Percentiles rank a stretch among this genome's conserved stretches.
Conservation (phyloP, 805 yeast genomes). For the Saccharomycopsis sp. region DNA sequence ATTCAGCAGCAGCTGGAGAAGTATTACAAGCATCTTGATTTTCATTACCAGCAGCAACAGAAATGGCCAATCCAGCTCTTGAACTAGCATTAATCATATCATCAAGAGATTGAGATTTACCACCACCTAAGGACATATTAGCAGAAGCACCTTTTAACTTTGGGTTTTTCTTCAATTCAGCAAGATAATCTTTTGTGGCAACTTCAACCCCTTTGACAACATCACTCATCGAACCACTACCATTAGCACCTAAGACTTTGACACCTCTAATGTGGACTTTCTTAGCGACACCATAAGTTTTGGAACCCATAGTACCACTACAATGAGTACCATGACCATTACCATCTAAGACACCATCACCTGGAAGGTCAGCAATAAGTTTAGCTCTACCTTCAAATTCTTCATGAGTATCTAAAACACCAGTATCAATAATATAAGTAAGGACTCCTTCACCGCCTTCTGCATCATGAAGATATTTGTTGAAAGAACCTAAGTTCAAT, state of each 20-base stretch:
- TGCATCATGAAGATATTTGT: slow-evolving; percentile 48
- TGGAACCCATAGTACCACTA: slow-evolving; percentile 55
- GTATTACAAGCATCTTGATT: slow-evolving; percentile 86
- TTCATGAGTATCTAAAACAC: slow-evolving; percentile 40
- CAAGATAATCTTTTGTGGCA: slow-evolving; percentile 40
- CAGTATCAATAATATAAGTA: slow-evolving; percentile 47
- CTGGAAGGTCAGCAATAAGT: slow-evolving; percentile 52
- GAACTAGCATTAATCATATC: slow-evolving; percentile 86
- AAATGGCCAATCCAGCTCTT: slow-evolving; percentile 78
- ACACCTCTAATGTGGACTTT: slow-evolving; percentile 48
- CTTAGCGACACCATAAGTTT: slow-evolving; percentile 51
- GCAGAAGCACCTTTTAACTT: slow-evolving; percentile 75
- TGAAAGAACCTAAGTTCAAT: slow-evolving; percentile 47
- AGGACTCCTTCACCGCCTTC: slow-evolving; percentile 54
- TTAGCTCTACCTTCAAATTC: slow-evolving; percentile 52
- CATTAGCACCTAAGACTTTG: slow-evolving; percentile 49
- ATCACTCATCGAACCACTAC: slow-evolving; percentile 50
- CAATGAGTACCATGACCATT: slow-evolving; percentile 62
- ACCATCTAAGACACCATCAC: slow-evolving; percentile 38
- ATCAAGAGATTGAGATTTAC: slow-evolving; percentile 79
- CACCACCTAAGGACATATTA: slow-evolving; percentile 94
- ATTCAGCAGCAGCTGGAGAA: slow-evolving; percentile 83
- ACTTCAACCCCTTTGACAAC: slow-evolving; percentile 54
- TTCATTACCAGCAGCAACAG: slow-evolving; percentile 96
- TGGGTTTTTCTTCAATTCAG: slow-evolving; percentile 28